Conservation (phyloP, 306 rosid genomes). For the Quercus parvula region DNA sequence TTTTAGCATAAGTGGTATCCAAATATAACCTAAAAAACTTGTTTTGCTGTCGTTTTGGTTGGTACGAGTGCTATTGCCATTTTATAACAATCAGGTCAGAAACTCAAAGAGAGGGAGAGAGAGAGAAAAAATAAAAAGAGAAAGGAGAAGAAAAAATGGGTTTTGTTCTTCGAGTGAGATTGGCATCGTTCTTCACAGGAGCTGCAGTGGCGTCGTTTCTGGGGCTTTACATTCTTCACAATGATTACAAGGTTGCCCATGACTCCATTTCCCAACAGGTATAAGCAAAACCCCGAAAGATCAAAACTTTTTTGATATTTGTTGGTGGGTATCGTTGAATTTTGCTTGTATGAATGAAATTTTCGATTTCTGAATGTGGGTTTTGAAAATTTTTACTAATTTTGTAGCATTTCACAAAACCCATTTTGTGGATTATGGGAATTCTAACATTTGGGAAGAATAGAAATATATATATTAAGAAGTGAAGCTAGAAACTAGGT, state of each 20-base stretch:
- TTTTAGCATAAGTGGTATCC: no score
- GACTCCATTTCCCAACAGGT: slow-evolving; percentile 73
- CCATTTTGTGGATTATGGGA: neutral
- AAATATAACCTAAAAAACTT: no score
- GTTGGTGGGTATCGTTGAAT: neutral
- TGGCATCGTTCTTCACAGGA: slow-evolving; percentile 83
- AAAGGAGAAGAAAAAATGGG: slow-evolving; percentile 57
- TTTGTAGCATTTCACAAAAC: neutral
- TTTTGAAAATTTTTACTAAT: neutral
- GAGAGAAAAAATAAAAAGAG: neutral
- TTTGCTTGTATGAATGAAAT: neutral
- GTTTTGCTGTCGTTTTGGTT: neutral
- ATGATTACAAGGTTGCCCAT: slow-evolving; percentile 80
- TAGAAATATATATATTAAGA: neutral
- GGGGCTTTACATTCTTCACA: slow-evolving; percentile 72
- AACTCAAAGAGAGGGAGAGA: neutral
- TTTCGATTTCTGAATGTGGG: neutral
- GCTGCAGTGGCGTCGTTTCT: slow-evolving; percentile 77
- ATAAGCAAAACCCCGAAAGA: neutral
- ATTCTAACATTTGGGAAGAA: neutral
- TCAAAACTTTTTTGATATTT: neutral
- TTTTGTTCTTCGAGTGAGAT: slow-evolving; percentile 74
- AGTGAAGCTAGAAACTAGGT: neutral
- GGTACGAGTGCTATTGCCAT: neutral
- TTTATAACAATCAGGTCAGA: neutral